phyloP scores from a whole-genome alignment of 108 stramenopile genomes.

The Aurantiochytrium sp. region DNA sequence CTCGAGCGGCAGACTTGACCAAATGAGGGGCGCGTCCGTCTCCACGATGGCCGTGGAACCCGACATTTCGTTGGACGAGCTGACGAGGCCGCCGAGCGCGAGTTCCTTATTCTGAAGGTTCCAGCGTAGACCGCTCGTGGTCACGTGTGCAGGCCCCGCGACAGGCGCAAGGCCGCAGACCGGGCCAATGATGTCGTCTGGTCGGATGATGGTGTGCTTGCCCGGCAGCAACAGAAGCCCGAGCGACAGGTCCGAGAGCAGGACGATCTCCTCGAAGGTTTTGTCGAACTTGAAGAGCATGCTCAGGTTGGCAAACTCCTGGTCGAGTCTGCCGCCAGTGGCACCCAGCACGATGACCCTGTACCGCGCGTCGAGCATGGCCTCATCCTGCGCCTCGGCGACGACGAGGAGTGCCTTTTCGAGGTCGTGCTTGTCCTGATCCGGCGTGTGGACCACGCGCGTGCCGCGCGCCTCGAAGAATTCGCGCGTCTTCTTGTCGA shows the following conservation, averaged over 20 bases:
- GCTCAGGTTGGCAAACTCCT: neutral
- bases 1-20: neutral
- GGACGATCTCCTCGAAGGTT: neutral
- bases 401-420: neutral
- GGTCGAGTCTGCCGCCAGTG: neutral
- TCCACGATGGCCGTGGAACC: neutral
- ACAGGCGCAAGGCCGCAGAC: neutral
- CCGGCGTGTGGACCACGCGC: neutral
- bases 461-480: neutral
- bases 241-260: neutral
- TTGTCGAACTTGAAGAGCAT: constrained; percentile 9
- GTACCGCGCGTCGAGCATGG: neutral
- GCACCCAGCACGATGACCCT: constrained; percentile 4
- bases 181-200: neutral
- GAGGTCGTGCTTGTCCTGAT: neutral
- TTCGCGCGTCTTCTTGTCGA: neutral
- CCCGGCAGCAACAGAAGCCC: neutral
- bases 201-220: neutral
- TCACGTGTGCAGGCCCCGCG: neutral
- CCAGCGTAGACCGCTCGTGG: neutral
- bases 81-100: neutral
- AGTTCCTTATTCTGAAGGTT: neutral
- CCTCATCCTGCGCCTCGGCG: neutral
- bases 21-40: neutral
- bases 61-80: neutral